A percentile compares a stretch with the other conserved stretches of the same genome.
phyloP scores from a whole-genome alignment of 805 yeast species.

The Kodamaea fukazawae region DNA sequence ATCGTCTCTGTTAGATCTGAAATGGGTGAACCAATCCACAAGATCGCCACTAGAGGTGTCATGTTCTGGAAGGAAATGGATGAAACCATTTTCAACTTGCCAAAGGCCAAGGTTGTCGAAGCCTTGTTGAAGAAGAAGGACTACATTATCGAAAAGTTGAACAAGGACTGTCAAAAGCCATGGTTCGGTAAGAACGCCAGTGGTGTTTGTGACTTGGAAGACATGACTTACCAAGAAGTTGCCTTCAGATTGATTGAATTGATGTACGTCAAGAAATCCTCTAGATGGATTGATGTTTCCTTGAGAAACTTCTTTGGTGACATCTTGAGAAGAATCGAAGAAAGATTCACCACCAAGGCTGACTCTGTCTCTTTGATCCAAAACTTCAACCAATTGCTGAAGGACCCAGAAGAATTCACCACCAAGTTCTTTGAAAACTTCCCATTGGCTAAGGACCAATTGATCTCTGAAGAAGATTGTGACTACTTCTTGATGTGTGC shows the following conservation, averaged over 20 bases:
- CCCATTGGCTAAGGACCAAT: conserved; percentile 75
- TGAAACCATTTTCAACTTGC: conserved; percentile 85
- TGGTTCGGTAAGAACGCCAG: conserved; percentile 87
- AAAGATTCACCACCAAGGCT: conserved; percentile 71
- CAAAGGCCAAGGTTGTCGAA: conserved; percentile 81
- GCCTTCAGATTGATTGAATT: conserved; percentile 84
- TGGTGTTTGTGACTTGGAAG: conserved; percentile 86
- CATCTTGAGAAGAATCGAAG: conserved; percentile 91
- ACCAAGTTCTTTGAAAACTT: conserved; percentile 62
- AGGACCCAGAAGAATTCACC: conserved; percentile 58
- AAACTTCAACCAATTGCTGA: conserved; percentile 62
- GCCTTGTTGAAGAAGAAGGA: conserved; percentile 81
- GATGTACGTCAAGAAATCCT: conserved; percentile 74
- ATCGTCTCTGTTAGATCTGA: conserved; percentile 93
- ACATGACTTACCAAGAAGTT: conserved; percentile 93
- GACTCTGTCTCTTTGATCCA: conserved; percentile 68
- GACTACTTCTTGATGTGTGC: conserved; percentile 87
- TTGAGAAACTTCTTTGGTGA: conserved; percentile 85
- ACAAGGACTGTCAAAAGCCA: conserved; percentile 95
- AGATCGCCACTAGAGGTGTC: conserved; percentile 97
- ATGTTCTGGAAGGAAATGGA: conserved; percentile 96
- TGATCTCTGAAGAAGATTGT: conserved; percentile 91
- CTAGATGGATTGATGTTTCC: conserved; percentile 84
- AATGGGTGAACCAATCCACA: conserved; percentile 99
- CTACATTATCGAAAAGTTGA: conserved; percentile 78